These are phyloP conservation scores for Nasturtium officinale DNA, from an alignment of 345 rosid genomes.

Conservation along the genomic window DNA sequence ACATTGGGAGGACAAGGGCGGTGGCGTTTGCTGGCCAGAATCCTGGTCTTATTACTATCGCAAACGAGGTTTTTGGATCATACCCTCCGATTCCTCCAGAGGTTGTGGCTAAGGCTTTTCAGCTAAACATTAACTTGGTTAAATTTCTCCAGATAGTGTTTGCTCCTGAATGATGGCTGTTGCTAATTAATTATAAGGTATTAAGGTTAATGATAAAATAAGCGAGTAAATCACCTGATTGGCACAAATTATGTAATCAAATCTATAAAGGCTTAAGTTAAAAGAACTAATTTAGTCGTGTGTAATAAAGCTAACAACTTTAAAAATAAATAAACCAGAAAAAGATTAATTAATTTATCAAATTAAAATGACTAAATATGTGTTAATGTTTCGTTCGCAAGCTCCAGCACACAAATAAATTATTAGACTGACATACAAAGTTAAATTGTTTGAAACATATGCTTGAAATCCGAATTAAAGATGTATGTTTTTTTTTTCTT, in stretches of 20 bases:
- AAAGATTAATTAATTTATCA: too few species aligned
- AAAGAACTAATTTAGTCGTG: too few species aligned
- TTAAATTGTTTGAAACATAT: too few species aligned
- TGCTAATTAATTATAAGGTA: too few species aligned
- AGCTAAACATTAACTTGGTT: slow-evolving; percentile 30
- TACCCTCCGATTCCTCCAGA: slow-evolving; percentile 35
- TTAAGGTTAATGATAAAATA: neutral
- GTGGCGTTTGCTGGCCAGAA: slow-evolving; percentile 18
- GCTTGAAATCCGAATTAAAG: neutral
- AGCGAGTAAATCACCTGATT: neutral
- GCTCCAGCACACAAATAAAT: neutral
- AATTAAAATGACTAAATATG: neutral
- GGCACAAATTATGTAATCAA: neutral
- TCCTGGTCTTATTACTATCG: neutral
- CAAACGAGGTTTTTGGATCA: slow-evolving; percentile 35
- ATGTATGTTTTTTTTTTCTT: too few species aligned
- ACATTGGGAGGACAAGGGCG: slow-evolving; percentile 31
- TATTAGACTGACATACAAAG: neutral
- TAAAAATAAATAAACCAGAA: neutral
- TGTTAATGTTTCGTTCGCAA: neutral
- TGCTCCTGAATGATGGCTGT: neutral
- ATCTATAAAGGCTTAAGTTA: too few species aligned
- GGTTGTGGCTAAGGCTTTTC: slow-evolving; percentile 43
- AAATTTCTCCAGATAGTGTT: slow-evolving; percentile 36
- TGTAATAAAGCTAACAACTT: too few species aligned